A percentile compares a stretch with the other conserved stretches of the same genome.
Conservation (phyloP, 2,329 filamentous ascomycete genomes). For the Trichophyton rubrum region DNA sequence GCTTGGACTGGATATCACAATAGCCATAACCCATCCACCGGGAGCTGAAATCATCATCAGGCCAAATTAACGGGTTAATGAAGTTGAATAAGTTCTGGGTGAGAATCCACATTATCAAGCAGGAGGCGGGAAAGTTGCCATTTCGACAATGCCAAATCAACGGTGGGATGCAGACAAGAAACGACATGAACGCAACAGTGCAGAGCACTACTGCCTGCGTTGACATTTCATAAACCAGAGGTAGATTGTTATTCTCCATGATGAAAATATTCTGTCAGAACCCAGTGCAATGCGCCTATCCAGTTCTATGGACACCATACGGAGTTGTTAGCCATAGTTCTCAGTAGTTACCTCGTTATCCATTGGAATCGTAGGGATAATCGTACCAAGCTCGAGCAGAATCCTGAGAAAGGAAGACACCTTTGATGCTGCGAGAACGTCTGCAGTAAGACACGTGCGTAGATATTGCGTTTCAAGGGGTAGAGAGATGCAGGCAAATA, state of each 20-base stretch:
- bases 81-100: conserved; percentile 47
- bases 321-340: background rate
- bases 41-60: conserved; percentile 40
- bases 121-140: conserved; percentile 47
- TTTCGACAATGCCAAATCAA: conserved; percentile 49
- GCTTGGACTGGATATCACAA: conserved; percentile 52
- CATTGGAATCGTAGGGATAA: background rate
- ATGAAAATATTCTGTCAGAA: background rate
- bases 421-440: background rate
- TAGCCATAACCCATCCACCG: conserved; percentile 49
- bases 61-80: conserved; percentile 54
- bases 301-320: background rate
- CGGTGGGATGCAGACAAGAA: conserved; percentile 44
- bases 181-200: conserved; percentile 37
- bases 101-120: conserved; percentile 44
- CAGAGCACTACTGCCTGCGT: conserved; percentile 34
- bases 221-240: conserved; percentile 12
- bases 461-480: background rate
- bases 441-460: background rate
- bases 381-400: background rate
- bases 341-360: background rate
- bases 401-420: background rate
- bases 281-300: background rate
- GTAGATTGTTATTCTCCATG: background rate
- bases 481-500: background rate